A percentile compares a stretch with the other conserved stretches of the same genome.
These are phyloP conservation scores for Linderina pennispora DNA, from an alignment of 192 early-diverging fungal genomes.

Conservation along the genomic window DNA sequence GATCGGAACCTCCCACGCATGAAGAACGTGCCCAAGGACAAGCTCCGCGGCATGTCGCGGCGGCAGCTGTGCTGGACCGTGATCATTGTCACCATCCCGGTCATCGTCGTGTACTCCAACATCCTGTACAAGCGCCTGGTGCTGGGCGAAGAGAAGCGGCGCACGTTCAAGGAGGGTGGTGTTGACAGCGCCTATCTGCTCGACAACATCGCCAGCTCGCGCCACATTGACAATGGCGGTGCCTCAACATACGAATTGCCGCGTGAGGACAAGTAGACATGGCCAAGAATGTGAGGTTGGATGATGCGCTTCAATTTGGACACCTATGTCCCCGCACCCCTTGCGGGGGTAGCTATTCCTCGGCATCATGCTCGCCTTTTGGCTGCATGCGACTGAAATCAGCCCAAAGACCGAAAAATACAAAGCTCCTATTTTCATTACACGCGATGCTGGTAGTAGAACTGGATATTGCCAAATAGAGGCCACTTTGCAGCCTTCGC, in stretches of 20 bases:
- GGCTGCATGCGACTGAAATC: too few species aligned
- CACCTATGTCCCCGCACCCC: too few species aligned
- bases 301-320: too few species aligned
- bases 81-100: conserved; percentile 42
- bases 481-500: too few species aligned
- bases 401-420: too few species aligned
- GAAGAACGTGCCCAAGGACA: conserved; percentile 24
- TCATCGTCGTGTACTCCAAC: conserved; percentile 27
- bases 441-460: too few species aligned
- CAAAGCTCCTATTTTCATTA: too few species aligned
- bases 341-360: too few species aligned
- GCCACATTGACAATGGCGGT: background rate
- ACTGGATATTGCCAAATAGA: too few species aligned
- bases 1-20: conserved; percentile 28
- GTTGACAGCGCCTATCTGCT: conserved; percentile 27
- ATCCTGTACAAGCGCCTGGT: conserved; percentile 43
- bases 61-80: conserved; percentile 44
- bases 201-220: conserved; percentile 31
- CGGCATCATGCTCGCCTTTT: too few species aligned
- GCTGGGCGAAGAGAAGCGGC: conserved; percentile 34
- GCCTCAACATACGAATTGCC: background rate
- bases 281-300: too few species aligned
- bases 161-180: conserved; percentile 28
- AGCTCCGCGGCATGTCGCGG: conserved; percentile 28
- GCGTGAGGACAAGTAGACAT: background rate